Conservation (phyloP, 345 rosid species). For the Salix suchowensis region DNA sequence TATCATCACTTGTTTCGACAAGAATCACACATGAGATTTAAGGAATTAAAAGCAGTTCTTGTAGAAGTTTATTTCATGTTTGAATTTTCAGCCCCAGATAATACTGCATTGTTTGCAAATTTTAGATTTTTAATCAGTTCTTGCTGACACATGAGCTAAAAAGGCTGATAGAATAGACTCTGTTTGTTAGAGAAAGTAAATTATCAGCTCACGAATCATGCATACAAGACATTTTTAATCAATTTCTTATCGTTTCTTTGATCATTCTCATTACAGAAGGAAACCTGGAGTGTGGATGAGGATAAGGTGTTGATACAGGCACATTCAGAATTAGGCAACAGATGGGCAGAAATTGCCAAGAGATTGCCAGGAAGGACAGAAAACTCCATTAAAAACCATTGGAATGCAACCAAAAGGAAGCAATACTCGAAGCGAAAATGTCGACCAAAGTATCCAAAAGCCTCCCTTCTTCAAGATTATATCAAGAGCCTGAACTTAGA, state of each 20-base stretch:
- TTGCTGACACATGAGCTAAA: neutral
- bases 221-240: neutral
- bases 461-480: conserved; percentile 80
- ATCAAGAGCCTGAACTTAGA: conserved; percentile 75
- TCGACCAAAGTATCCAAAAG: conserved; percentile 66
- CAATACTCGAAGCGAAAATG: conserved; percentile 80
- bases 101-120: neutral
- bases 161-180: neutral
- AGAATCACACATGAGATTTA: neutral
- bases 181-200: conserved; percentile 5
- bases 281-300: conserved; percentile 87
- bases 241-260: neutral
- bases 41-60: neutral
- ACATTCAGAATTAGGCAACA: conserved; percentile 86
- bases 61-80: conserved; percentile 1
- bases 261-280: conserved; percentile 45
- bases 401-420: conserved; percentile 97
- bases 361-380: conserved; percentile 92
- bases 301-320: conserved; percentile 69
- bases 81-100: neutral
- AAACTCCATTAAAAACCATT: conserved; percentile 97
- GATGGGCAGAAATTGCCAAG: conserved; percentile 97
- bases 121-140: neutral
- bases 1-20: neutral
- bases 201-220: neutral